Percentiles rank a stretch among this genome's conserved stretches.
Evolutionary conservation across 208 protist species (phyloP).

Genomic region (Leishmania lainsoni): DNA sequence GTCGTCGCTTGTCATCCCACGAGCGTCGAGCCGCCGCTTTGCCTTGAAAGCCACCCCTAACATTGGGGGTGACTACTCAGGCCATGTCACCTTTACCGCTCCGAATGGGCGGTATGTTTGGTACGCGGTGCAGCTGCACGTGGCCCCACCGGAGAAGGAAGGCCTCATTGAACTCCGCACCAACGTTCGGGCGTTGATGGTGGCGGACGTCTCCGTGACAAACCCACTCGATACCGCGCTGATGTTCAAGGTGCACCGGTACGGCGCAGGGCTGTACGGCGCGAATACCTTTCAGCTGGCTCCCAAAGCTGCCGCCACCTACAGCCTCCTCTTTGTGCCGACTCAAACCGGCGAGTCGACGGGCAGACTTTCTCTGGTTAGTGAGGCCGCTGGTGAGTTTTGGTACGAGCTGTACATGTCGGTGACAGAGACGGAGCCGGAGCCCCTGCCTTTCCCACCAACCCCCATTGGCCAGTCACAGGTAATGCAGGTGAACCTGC

Average conservation of each 20-base stretch:
- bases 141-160: slow-evolving; percentile 87
- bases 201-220: slow-evolving; percentile 82
- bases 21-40: slow-evolving; percentile 66
- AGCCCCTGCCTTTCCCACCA: slow-evolving; percentile 71
- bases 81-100: slow-evolving; percentile 84
- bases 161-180: slow-evolving; percentile 78
- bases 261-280: slow-evolving; percentile 79
- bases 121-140: slow-evolving; percentile 88
- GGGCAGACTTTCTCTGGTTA: slow-evolving; percentile 87
- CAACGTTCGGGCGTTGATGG: slow-evolving; percentile 80
- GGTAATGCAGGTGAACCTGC: slow-evolving; percentile 60
- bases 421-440: slow-evolving; percentile 68
- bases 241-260: slow-evolving; percentile 77
- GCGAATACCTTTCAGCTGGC: slow-evolving; percentile 68
- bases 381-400: slow-evolving; percentile 92
- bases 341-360: slow-evolving; percentile 64
- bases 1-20: slow-evolving; percentile 57
- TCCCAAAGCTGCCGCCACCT: slow-evolving; percentile 45
- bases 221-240: slow-evolving; percentile 84
- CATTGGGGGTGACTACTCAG: slow-evolving; percentile 81
- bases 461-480: slow-evolving; percentile 69
- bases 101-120: slow-evolving; percentile 86
- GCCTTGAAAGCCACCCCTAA: slow-evolving; percentile 72
- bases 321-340: slow-evolving; percentile 89
- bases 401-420: slow-evolving; percentile 92